phyloP scores from a whole-genome alignment of 1,284 basidiomycete species.

The Serendipita sp. region DNA sequence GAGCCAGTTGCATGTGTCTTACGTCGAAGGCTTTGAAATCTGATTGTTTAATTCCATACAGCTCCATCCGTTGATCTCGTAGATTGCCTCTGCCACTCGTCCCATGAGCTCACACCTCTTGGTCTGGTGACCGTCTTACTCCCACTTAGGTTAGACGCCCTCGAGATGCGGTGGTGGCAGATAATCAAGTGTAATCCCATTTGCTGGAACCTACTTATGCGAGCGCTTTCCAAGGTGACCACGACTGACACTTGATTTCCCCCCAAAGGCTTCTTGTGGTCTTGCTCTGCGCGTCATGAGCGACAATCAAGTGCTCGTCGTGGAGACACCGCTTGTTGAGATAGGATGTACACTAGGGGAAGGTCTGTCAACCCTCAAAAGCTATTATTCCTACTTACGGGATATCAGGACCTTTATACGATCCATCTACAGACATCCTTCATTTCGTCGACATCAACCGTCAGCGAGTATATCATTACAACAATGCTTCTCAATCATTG shows the following conservation, averaged over 20 bases:
- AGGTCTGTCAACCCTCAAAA: constrained; percentile 27
- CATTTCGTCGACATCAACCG: constrained; percentile 50
- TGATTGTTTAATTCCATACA: constrained; percentile 3
- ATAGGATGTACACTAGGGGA: constrained; percentile 50
- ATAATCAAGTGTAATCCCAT: neutral
- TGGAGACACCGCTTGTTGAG: constrained; percentile 35
- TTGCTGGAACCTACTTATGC: neutral
- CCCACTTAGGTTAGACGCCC: neutral
- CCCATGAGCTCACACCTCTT: neutral
- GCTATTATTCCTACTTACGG: constrained; percentile 8
- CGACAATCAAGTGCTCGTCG: constrained; percentile 15
- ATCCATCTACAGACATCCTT: constrained; percentile 33
- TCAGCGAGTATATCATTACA: constrained; percentile 38
- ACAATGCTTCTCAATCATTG: constrained; percentile 28
- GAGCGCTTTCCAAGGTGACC: neutral
- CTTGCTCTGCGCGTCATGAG: constrained; percentile 8
- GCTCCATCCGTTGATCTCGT: neutral
- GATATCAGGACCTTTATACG: constrained; percentile 45
- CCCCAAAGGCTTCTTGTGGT: neutral
- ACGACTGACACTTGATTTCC: neutral
- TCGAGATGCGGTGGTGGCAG: neutral
- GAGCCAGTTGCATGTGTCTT: constrained; percentile 1
- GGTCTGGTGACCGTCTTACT: neutral
- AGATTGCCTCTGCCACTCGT: neutral
- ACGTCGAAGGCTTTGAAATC: neutral